Percentiles rank a stretch among this genome's conserved stretches.
phyloP scores from a whole-genome alignment of 2,329 filamentous ascomycete genomes.

The Orbilia blumenaviensis region DNA sequence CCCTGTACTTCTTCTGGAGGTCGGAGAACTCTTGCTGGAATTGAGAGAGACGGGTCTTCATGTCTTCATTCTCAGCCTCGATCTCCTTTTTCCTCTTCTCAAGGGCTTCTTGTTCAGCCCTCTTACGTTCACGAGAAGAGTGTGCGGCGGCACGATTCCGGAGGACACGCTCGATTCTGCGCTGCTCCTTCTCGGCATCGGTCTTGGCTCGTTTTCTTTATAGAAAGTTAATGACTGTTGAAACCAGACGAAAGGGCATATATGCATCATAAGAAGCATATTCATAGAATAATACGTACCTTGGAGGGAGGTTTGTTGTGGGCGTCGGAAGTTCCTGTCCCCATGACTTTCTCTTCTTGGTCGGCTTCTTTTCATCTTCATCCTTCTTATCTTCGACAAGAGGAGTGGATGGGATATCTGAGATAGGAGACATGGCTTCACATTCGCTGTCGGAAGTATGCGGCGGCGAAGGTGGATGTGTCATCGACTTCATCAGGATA shows the following conservation, averaged over 20 bases:
- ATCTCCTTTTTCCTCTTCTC: slow-evolving; percentile 71
- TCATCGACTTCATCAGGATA: slow-evolving; percentile 44
- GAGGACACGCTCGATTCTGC: slow-evolving; percentile 94
- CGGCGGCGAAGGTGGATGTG: slow-evolving; percentile 33
- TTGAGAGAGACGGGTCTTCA: slow-evolving; percentile 71
- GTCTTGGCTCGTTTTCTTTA: slow-evolving; percentile 94
- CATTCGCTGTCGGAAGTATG: slow-evolving; percentile 41
- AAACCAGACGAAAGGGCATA: slow-evolving; percentile 19
- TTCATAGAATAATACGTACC: slow-evolving; percentile 68
- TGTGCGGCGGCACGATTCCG: slow-evolving; percentile 95
- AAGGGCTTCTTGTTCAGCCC: slow-evolving; percentile 85
- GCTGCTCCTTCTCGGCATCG: slow-evolving; percentile 97
- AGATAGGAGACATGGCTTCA: slow-evolving; percentile 28
- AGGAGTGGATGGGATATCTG: slow-evolving; percentile 10
- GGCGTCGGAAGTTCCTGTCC: slow-evolving; percentile 95
- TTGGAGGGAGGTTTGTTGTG: slow-evolving; percentile 92
- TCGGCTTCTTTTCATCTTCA: slow-evolving; percentile 72
- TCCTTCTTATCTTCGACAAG: slow-evolving; percentile 10
- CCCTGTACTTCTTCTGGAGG: slow-evolving; percentile 65
- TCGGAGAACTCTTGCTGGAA: slow-evolving; percentile 68
- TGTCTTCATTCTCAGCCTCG: slow-evolving; percentile 76
- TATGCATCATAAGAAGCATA: neutral
- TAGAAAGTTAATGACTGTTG: slow-evolving; percentile 57
- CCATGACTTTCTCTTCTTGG: slow-evolving; percentile 98
- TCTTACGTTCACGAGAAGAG: slow-evolving; percentile 93